Percentiles rank a stretch among this genome's conserved stretches.
These are phyloP conservation scores for Talaromyces marneffei DNA, from an alignment of 2,329 filamentous ascomycete species.

Conservation along the genomic window DNA sequence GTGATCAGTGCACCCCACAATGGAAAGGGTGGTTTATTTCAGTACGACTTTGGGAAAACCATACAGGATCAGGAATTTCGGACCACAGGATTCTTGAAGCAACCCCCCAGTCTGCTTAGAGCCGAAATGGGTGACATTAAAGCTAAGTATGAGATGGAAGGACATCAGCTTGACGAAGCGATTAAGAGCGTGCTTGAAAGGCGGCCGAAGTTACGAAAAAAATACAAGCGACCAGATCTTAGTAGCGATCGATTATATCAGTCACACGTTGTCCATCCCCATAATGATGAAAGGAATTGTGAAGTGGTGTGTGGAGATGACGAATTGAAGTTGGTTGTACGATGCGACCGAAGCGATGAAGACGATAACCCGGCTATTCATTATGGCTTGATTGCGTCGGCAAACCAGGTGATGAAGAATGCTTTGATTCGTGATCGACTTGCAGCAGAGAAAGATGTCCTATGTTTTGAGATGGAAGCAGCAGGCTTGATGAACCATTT, in stretches of 20 bases:
- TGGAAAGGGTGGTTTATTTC: slow-evolving; percentile 21
- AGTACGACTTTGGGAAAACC: slow-evolving; percentile 26
- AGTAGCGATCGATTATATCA: slow-evolving; percentile 15
- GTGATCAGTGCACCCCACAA: slow-evolving; percentile 20
- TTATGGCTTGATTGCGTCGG: too few species aligned
- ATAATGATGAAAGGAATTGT: too few species aligned
- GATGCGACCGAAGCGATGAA: not conserved
- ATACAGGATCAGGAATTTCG: slow-evolving; percentile 17
- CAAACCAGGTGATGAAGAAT: too few species aligned
- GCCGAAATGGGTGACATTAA: slow-evolving; percentile 12
- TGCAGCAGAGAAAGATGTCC: too few species aligned
- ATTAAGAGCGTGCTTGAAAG: slow-evolving; percentile 11
- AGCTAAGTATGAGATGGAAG: slow-evolving; percentile 12
- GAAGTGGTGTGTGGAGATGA: slow-evolving; percentile 15
- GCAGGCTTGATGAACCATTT: too few species aligned
- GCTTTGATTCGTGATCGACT: too few species aligned
- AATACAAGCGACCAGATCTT: slow-evolving; percentile 15
- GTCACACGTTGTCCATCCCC: slow-evolving; percentile 12
- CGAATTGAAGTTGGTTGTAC: slow-evolving; percentile 5
- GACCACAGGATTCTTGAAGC: slow-evolving; percentile 16
- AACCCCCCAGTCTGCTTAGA: slow-evolving; percentile 17
- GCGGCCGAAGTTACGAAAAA: slow-evolving; percentile 3
- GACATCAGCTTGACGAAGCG: slow-evolving; percentile 14
- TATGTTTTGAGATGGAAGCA: too few species aligned
- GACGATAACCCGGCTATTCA: too few species aligned